These are phyloP conservation scores for Aspergillus pseudoglaucus DNA, from an alignment of 2,329 filamentous ascomycete species.

Conservation along the genomic window DNA sequence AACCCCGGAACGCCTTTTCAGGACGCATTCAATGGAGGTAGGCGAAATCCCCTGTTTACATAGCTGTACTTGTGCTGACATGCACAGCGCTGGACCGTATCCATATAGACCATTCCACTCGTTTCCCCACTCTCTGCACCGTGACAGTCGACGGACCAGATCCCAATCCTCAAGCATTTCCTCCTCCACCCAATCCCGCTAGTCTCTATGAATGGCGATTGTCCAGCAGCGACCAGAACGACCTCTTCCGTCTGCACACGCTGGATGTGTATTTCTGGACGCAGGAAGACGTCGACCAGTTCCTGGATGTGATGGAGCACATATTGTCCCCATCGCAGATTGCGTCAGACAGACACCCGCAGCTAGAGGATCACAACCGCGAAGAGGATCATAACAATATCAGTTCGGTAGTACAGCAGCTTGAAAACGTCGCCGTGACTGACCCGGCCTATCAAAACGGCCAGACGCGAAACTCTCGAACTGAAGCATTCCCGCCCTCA, in stretches of 20 bases:
- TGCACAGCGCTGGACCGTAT: slow-evolving; percentile 45
- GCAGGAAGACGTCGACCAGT: slow-evolving; percentile 49
- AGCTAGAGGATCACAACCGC: slow-evolving; percentile 28
- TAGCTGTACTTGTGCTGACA: neutral
- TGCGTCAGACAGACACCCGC: slow-evolving; percentile 43
- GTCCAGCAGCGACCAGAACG: slow-evolving; percentile 47
- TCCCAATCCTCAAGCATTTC: slow-evolving; percentile 18
- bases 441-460: slow-evolving; percentile 43
- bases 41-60: slow-evolving; percentile 16
- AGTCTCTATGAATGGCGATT: slow-evolving; percentile 51
- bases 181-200: slow-evolving; percentile 16
- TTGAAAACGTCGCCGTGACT: slow-evolving; percentile 56
- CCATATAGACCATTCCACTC: slow-evolving; percentile 50
- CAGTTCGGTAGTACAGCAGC: slow-evolving; percentile 57
- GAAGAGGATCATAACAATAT: slow-evolving; percentile 24
- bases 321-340: slow-evolving; percentile 36
- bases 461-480: slow-evolving; percentile 34
- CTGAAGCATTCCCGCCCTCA: slow-evolving; percentile 17
- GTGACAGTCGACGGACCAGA: slow-evolving; percentile 45
- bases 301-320: slow-evolving; percentile 42
- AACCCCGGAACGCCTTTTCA: slow-evolving; percentile 57
- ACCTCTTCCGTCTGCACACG: slow-evolving; percentile 50
- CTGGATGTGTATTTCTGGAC: slow-evolving; percentile 62
- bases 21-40: slow-evolving; percentile 58
- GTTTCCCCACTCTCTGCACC: slow-evolving; percentile 55